These are phyloP conservation scores for Boeremia lycopersici DNA, from an alignment of 2,329 filamentous ascomycete species.

Conservation along the genomic window DNA sequence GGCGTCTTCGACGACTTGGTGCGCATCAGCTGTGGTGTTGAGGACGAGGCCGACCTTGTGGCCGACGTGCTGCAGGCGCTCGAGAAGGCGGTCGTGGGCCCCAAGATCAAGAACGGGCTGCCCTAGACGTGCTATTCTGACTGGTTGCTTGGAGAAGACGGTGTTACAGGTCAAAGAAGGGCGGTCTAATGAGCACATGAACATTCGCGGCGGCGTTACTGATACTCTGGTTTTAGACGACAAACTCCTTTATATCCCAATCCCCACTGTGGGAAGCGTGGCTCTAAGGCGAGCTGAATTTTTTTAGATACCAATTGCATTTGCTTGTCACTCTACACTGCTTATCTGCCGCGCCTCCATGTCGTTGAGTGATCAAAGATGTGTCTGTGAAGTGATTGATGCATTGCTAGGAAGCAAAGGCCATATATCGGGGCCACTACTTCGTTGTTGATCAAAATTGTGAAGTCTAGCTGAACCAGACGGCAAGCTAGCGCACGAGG, in stretches of 20 bases:
- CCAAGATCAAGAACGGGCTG: constrained; percentile 46
- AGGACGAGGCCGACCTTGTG: constrained; percentile 84
- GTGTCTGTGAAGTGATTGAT: too few species aligned
- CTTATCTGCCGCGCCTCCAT: neutral
- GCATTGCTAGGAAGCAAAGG: too few species aligned
- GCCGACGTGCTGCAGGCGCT: constrained; percentile 83
- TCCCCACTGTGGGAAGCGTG: constrained; percentile 17
- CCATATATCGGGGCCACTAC: too few species aligned
- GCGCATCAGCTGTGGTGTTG: constrained; percentile 89
- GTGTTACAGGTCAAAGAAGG: constrained; percentile 11
- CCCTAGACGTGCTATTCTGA: neutral
- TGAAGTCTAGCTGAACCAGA: too few species aligned
- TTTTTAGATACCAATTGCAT: constrained; percentile 14
- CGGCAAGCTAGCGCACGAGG: too few species aligned
- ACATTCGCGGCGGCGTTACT: constrained; percentile 15
- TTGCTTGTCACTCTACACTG: neutral
- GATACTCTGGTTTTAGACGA: constrained; percentile 15
- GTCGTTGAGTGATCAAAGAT: neutral
- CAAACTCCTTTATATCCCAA: constrained; percentile 22
- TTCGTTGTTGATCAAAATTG: too few species aligned
- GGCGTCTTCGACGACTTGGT: constrained; percentile 96
- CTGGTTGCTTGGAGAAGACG: neutral
- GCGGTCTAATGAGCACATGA: constrained; percentile 18
- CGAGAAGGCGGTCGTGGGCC: constrained; percentile 70
- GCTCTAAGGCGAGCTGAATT: constrained; percentile 18